Evolutionary conservation across 306 rosid species (phyloP).

Genomic region (Fagus crenata): DNA sequence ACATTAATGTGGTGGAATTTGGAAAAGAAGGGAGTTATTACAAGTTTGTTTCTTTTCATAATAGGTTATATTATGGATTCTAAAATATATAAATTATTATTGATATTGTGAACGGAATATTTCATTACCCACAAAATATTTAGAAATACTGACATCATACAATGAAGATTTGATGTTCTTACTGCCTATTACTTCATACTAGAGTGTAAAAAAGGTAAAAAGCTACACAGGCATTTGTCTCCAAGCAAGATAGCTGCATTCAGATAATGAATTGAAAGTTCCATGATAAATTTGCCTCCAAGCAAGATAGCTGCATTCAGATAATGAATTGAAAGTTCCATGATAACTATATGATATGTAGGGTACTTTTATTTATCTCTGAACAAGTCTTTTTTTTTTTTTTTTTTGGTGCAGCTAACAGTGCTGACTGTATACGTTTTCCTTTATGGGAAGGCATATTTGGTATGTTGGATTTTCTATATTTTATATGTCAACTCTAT

Average conservation of each 20-base stretch:
- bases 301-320: not conserved
- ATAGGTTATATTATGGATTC: not conserved
- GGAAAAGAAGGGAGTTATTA: not conserved
- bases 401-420: constrained; percentile 71
- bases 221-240: not conserved
- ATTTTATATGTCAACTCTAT: not conserved
- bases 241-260: not conserved
- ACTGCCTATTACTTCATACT: not conserved
- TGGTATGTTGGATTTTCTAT: constrained; percentile 55
- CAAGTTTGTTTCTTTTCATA: not conserved
- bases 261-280: not conserved
- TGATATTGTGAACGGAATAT: not conserved
- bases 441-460: constrained; percentile 79
- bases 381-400: constrained; percentile 16
- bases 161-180: not conserved
- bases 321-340: not conserved
- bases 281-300: not conserved
- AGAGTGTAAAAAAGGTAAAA: not conserved
- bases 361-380: constrained; percentile 26
- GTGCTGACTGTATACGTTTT: constrained; percentile 83
- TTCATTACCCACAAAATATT: not conserved
- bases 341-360: not conserved
- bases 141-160: not conserved
- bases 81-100: no score
- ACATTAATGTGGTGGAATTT: not conserved